Conservation (phyloP, 805 yeast species). For the Yamadazyma sp. region DNA sequence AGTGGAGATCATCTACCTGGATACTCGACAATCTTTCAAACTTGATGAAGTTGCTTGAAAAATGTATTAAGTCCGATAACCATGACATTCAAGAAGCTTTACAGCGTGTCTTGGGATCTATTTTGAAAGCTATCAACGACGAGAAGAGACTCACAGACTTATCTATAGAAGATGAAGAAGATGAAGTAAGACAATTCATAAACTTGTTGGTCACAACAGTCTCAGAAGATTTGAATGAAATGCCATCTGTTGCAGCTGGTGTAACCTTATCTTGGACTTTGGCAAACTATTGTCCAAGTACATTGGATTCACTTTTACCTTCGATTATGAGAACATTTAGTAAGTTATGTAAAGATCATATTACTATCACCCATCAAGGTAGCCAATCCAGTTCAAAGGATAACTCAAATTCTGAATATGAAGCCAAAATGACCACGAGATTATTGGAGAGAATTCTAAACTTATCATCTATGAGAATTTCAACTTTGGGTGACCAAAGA, state of each 20-base stretch:
- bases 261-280: constrained; percentile 80
- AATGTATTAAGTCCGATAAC: constrained; percentile 76
- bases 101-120: constrained; percentile 68
- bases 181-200: constrained; percentile 62
- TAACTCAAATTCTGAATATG: constrained; percentile 51
- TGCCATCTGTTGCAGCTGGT: constrained; percentile 82
- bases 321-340: constrained; percentile 83
- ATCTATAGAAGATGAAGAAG: constrained; percentile 56
- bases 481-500: constrained; percentile 89
- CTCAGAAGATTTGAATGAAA: constrained; percentile 72
- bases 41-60: constrained; percentile 72
- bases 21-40: constrained; percentile 66
- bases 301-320: constrained; percentile 73
- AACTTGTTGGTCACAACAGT: constrained; percentile 62
- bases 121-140: constrained; percentile 61
- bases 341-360: constrained; percentile 84
- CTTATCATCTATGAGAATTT: constrained; percentile 75
- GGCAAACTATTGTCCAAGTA: constrained; percentile 68
- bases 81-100: constrained; percentile 84
- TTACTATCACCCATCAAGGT: constrained; percentile 56
- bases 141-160: constrained; percentile 33
- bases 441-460: constrained; percentile 73
- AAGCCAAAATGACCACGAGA: constrained; percentile 75
- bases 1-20: constrained; percentile 77
- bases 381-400: constrained; percentile 32